Conservation (phyloP, 345 rosid genomes). For the Jatropha curcas region DNA sequence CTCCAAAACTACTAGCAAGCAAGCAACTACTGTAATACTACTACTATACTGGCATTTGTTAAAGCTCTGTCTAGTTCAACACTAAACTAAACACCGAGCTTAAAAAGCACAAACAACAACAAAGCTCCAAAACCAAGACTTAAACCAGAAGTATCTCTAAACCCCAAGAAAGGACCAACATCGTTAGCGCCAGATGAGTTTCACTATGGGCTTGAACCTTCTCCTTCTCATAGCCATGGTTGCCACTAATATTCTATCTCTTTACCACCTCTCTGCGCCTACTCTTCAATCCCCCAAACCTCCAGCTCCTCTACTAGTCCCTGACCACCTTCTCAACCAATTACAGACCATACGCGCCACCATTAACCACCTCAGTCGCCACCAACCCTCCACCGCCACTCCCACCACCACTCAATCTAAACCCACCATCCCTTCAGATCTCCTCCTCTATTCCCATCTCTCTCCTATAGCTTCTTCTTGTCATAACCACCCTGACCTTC, state of each 20-base stretch:
- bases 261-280: slow-evolving; percentile 89
- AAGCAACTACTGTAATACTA: background rate
- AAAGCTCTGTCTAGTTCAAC: too few species aligned
- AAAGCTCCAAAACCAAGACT: background rate
- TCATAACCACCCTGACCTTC: slow-evolving; percentile 81
- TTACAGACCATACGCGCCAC: slow-evolving; percentile 90
- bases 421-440: slow-evolving; percentile 63
- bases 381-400: slow-evolving; percentile 43
- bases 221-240: slow-evolving; percentile 87
- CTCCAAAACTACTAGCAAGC: background rate
- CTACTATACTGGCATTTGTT: too few species aligned
- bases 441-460: slow-evolving; percentile 73
- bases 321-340: slow-evolving; percentile 82
- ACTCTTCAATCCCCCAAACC: slow-evolving; percentile 55
- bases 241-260: slow-evolving; percentile 92
- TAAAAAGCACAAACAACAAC: background rate
- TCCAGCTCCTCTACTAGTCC: slow-evolving; percentile 49
- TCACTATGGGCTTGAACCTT: slow-evolving; percentile 89
- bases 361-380: slow-evolving; percentile 86
- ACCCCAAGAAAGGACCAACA: background rate
- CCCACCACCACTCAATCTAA: slow-evolving; percentile 21
- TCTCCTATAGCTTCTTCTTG: slow-evolving; percentile 89
- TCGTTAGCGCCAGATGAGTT: slow-evolving; percentile 45
- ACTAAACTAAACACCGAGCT: background rate
- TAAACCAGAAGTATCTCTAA: background rate